A percentile compares a stretch with the other conserved stretches of the same genome.
phyloP scores from a whole-genome alignment of 805 yeast species.

The Yarrowia bubula region DNA sequence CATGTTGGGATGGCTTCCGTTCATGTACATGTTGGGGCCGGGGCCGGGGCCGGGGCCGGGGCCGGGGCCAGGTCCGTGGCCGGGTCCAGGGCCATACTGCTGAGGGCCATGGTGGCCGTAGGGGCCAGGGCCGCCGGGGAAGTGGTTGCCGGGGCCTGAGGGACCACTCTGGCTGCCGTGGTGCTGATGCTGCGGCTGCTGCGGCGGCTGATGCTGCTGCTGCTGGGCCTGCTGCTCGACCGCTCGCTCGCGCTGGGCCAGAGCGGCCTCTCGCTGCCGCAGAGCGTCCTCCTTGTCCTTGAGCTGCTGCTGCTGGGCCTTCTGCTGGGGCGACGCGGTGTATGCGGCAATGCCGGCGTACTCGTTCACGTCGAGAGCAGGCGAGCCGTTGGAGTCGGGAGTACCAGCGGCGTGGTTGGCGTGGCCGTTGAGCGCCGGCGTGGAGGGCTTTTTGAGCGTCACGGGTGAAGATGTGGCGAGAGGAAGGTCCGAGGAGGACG shows the following conservation, averaged over 20 bases:
- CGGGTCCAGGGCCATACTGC: not conserved
- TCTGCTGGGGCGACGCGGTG: slow-evolving; percentile 9
- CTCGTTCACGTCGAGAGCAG: slow-evolving; percentile 1
- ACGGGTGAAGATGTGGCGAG: slow-evolving; percentile 14
- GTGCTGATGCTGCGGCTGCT: not conserved
- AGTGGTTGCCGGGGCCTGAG: not conserved
- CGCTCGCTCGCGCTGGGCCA: slow-evolving; percentile 9
- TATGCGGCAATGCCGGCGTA: slow-evolving; percentile 10
- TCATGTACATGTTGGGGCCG: slow-evolving; percentile 25
- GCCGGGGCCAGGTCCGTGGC: slow-evolving; percentile 1
- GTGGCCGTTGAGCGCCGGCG: slow-evolving; percentile 3
- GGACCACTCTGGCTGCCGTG: slow-evolving; percentile 1
- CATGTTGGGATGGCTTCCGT: slow-evolving; percentile 28
- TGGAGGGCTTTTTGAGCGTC: slow-evolving; percentile 4
- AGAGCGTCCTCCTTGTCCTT: slow-evolving; percentile 26
- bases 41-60: slow-evolving; percentile 1
- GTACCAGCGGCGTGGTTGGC: not conserved
- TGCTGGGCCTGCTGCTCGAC: slow-evolving; percentile 27
- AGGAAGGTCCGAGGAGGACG: slow-evolving; percentile 8
- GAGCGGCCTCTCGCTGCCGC: slow-evolving; percentile 19
- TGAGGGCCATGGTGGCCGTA: slow-evolving; percentile 19
- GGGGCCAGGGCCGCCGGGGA: slow-evolving; percentile 13
- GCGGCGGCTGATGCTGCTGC: not conserved
- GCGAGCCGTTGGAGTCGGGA: slow-evolving; percentile 23
- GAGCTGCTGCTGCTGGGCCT: slow-evolving; percentile 24